Percentiles rank a stretch among this genome's conserved stretches.
phyloP scores from a whole-genome alignment of 2,329 filamentous ascomycete species.

The Emmonsiellopsis sp. region DNA sequence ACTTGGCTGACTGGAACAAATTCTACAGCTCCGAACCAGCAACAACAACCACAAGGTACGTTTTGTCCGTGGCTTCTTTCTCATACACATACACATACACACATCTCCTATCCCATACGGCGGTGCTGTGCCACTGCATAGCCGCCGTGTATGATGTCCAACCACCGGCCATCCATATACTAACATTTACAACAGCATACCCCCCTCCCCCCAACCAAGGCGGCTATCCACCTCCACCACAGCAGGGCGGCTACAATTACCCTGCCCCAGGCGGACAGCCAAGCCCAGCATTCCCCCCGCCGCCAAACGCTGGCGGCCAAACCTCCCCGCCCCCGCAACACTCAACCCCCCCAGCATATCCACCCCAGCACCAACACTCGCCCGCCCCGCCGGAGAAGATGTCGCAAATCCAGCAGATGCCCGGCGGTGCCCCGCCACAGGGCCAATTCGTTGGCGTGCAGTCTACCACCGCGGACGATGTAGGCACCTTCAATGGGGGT shows the following conservation, averaged over 20 bases:
- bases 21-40: neutral
- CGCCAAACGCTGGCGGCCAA: constrained; percentile 4
- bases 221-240: constrained; percentile 20
- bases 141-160: neutral
- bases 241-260: constrained; percentile 8
- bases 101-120: neutral
- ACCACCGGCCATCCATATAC: neutral
- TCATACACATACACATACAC: too few species aligned
- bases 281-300: constrained; percentile 3
- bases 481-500: constrained; percentile 95
- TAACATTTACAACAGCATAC: constrained; percentile 4
- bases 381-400: constrained; percentile 11
- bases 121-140: neutral
- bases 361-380: constrained; percentile 15
- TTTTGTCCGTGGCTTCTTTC: neutral
- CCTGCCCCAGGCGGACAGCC: constrained; percentile 1
- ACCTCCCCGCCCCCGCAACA: constrained; percentile 7
- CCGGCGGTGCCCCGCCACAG: constrained; percentile 36
- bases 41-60: constrained; percentile 8
- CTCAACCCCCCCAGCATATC: constrained; percentile 15
- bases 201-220: constrained; percentile 9
- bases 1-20: neutral
- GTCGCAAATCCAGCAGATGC: constrained; percentile 17
- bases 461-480: constrained; percentile 64
- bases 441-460: constrained; percentile 56